Evolutionary conservation across 2,329 filamentous ascomycete species (phyloP), one percentile per base, ranked within the genome.

Genomic region (Hortaea sp.): DNA sequence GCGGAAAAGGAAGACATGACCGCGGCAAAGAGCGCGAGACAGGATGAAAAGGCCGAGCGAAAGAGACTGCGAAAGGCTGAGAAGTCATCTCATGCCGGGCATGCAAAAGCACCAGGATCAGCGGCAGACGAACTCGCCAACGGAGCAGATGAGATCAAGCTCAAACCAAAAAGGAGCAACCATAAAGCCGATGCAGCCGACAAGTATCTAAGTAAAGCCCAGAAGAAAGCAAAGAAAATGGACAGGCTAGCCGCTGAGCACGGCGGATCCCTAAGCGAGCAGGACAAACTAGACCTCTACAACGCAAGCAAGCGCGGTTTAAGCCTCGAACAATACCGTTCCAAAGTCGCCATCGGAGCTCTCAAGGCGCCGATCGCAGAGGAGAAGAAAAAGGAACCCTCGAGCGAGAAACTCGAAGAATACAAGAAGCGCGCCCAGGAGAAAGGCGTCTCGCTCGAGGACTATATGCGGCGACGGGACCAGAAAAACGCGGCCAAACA

Each of bases 371-470:
- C 30, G 5, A n/a, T 27, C 27, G 11, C 7, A 12, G 5, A 37
- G 42, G 39, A 34, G 35, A 42, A 39, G 46, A 37, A 39, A 50
- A 34, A 41, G n/a, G 11, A 12, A n/a, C 41, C 64, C 11, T 56
- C 57, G 1, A 42, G 55, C 1, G 48, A 57, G 12, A 63, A 68
- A 46, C 56, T 54, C 13, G 49, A 50, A 7, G 46, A 58, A 10
- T 67, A 66, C 53, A 57, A 57, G 31, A 46, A 56, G 11, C 61
- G 65, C 29, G 68, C 67, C 1, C 56, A 54, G 1, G 57, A 54
- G 12, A 70, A 69, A 52, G 58, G 61, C 9, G 58, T 69, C 39
- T 57, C 63, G 1, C 52, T 69, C 5, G 62, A 68, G 35, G 53
- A 56, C 10, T 70, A 60, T 39, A 46, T 55, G n/a, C 37, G 44